Evolutionary conservation across 345 rosid species (phyloP), one percentile per base, ranked within the genome.

Genomic region (Salix koriyanagi): DNA sequence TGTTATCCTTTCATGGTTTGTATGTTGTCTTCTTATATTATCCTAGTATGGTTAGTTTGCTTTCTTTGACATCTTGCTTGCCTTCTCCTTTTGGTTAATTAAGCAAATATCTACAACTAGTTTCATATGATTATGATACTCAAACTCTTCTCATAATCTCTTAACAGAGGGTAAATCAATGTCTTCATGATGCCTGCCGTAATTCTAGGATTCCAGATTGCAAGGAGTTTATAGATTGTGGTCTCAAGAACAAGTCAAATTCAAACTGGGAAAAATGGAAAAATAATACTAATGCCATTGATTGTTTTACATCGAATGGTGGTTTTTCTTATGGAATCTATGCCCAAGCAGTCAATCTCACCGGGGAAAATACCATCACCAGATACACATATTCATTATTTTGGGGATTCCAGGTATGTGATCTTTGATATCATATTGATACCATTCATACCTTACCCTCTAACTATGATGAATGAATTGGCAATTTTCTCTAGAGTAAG

Each of bases 391-490:
- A 87, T 85, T 89, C 97, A 16, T 81, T 95, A 70, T 95, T 90
- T 72, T 95, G 97, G 99, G 99, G 99, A 50, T 93, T 95, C 73
- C 99, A 93, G 97, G 99, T 92, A 87, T 37, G 14, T 8, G 42
- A 32, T 30, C 56, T 15, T 11, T 71, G 2, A 18, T 44, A 36
- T 70, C 54, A 21, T 74, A n/a, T 62, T 73, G 65, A 50, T 42
- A 41, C 61, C 32, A 36, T 48, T 34, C 26, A 42, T 58, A 30
- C 21, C 36, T 70, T 73, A 19, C 39, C 50, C 16, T 46, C 50
- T 46, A 56, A 3, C 62, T n/a, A 56, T 56, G 9, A 56, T n/a
- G 5, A n/a, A 8, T 23, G 3, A 18, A 23, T n/a, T 56, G 28
- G 26, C 9, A 56, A 56, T n/a, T 30, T 30, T 3, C 13, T n/a